Evolutionary conservation across 345 rosid species (phyloP), one percentile per base, ranked within the genome.

Genomic region (Laguncularia racemosa): DNA sequence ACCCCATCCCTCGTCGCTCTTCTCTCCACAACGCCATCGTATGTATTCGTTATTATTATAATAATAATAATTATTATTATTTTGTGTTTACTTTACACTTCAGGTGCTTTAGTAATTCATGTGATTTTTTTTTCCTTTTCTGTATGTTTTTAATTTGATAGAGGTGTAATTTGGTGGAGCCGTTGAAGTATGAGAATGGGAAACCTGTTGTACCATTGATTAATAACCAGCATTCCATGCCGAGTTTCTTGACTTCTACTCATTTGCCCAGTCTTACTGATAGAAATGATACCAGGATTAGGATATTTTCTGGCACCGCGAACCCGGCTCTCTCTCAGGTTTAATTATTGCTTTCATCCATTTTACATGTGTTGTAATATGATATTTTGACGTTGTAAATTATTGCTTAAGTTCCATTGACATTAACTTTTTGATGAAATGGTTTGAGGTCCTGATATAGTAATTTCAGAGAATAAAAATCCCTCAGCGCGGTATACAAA

Each of bases 291-390:
- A 80, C 98, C 7, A 81, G 88, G 19, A 84, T 89, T 23, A 92
- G 96, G 55, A 80, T 89, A 23, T 92, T 92, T 50, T 89, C 96
- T 16, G 98, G 98, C 71, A 89, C 98, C 13, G 91, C 98, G 20
- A 92, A 92, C 71, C 84, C 89, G 50, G 73, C 89, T n/a, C 89
- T 92, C 20, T 76, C 98, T 62, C 95, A 89, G 89, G 98, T 92
- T 47, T 13, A 21, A 17, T 9, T 40, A 16, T 53, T 17, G 6
- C 13, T 46, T 46, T 47, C 45, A 59, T 17, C 26, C 0, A 16
- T 43, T 50, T 33, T 57, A 15, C 33, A 23, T 33, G n/a, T 46
- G 28, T 0, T 23, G n/a, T n/a, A n/a, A n/a, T n/a, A n/a, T n/a
- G n/a, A n/a, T n/a, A n/a, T n/a, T n/a, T n/a, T n/a, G n/a, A n/a